phyloP scores from a whole-genome alignment of 2,329 filamentous ascomycete species.

The Fusarium tuaranense region DNA sequence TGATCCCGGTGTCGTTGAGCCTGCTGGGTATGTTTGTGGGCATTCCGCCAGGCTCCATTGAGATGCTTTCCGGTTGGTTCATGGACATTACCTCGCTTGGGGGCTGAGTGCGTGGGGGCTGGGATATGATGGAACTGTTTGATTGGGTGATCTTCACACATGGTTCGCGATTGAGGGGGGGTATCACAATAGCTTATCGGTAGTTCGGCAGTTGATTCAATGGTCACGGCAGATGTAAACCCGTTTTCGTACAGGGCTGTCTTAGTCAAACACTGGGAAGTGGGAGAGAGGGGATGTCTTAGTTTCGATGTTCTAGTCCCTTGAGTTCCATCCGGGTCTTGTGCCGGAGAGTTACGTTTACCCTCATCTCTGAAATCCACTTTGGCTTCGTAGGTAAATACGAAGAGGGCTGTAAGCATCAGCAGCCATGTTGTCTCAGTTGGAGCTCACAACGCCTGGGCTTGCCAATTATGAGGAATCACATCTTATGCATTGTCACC shows the following conservation, averaged over 20 bases:
- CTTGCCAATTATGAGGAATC: too few species aligned
- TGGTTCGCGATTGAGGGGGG: not conserved
- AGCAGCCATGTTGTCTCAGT: too few species aligned
- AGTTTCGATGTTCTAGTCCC: too few species aligned
- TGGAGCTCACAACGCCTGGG: too few species aligned
- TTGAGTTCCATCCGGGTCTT: too few species aligned
- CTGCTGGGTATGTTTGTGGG: not conserved
- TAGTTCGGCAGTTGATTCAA: not conserved
- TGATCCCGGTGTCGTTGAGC: not conserved
- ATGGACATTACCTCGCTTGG: not conserved
- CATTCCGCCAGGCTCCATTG: not conserved
- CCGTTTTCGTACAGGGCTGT: not conserved
- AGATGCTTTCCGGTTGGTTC: not conserved
- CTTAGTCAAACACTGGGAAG: not conserved
- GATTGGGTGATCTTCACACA: not conserved
- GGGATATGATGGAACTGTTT: not conserved
- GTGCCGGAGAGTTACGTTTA: too few species aligned
- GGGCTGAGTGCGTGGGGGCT: accelerated
- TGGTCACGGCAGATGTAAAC: not conserved
- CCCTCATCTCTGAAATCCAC: too few species aligned
- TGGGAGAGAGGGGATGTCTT: too few species aligned
- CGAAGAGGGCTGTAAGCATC: too few species aligned
- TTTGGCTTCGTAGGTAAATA: too few species aligned
- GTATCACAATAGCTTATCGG: not conserved
- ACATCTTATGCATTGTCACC: too few species aligned